Evolutionary conservation across 2,329 filamentous ascomycete species (phyloP), one percentile per base, ranked within the genome.

Genomic region (Microcera coccophila): DNA sequence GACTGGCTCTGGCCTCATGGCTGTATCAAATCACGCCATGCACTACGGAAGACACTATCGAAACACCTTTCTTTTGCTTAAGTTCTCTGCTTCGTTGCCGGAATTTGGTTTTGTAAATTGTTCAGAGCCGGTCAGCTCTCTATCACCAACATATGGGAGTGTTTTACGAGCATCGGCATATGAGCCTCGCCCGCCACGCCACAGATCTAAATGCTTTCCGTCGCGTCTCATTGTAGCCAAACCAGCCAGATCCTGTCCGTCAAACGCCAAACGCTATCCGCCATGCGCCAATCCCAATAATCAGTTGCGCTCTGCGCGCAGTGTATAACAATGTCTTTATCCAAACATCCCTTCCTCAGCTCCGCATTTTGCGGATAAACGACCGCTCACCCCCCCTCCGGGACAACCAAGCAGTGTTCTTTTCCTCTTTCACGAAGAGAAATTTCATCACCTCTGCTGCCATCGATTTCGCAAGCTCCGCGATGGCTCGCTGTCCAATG

Each of bases 401-500:
- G 10, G 45, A 52, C n/a, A 52, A 35, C 55, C 55, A 58, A 5
- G 46, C 40, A 24, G 39, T 33, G 32, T 44, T 50, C 21, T 37
- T 15, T 20, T 24, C 32, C 36, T 38, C 49, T 32, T 12, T 31
- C 21, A 29, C 35, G 29, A 42, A 68, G 58, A 63, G 40, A n/a
- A 53, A 39, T 21, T 55, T 42, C 21, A 49, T 40, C 3, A 63
- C 44, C 1, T 50, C 44, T 10, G 49, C 39, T 15, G 52, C 44
- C 24, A 55, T 47, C 18, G 37, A 28, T 33, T 48, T 44, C 2
- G 52, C 52, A 5, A 60, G 44, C 5, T 50, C 50, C 36, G 53
- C 46, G 17, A 54, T 55, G 10, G 64, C 64, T n/a, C 61, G 55
- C 42, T 65, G 60, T 24, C 54, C 56, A 5, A 79, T 59, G 1